phyloP scores from a whole-genome alignment of 2,329 filamentous ascomycete species.

The Dothistroma septosporum region DNA sequence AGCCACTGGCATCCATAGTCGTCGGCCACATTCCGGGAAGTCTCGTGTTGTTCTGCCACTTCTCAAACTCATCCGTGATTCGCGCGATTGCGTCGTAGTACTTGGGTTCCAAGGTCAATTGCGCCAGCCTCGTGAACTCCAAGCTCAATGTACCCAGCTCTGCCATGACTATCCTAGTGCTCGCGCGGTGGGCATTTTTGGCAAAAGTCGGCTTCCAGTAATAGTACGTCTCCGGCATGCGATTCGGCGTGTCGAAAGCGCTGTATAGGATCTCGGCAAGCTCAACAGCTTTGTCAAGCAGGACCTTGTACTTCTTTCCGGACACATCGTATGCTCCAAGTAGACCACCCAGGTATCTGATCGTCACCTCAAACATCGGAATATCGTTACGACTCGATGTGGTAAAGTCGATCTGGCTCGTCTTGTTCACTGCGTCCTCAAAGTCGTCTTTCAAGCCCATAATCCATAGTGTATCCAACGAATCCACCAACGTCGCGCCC shows the following conservation, averaged over 20 bases:
- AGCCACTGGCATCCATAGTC: slow-evolving; percentile 72
- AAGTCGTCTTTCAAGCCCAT: slow-evolving; percentile 77
- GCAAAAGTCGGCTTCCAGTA: slow-evolving; percentile 66
- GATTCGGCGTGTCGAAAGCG: slow-evolving; percentile 86
- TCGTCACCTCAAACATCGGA: slow-evolving; percentile 88
- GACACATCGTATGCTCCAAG: slow-evolving; percentile 84
- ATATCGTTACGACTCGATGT: slow-evolving; percentile 64
- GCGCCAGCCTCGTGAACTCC: slow-evolving; percentile 85
- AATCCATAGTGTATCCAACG: slow-evolving; percentile 80
- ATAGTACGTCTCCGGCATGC: slow-evolving; percentile 83
- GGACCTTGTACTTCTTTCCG: slow-evolving; percentile 60
- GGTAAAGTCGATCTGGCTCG: slow-evolving; percentile 78
- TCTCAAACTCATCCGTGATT: slow-evolving; percentile 74
- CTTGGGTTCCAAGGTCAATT: slow-evolving; percentile 73
- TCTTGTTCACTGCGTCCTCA: slow-evolving; percentile 66
- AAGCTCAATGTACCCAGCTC: slow-evolving; percentile 76
- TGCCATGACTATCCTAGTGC: slow-evolving; percentile 53
- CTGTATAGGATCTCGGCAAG: slow-evolving; percentile 76
- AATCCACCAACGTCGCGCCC: slow-evolving; percentile 82
- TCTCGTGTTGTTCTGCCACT: slow-evolving; percentile 65
- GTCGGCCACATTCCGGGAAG: slow-evolving; percentile 79
- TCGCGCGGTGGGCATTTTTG: slow-evolving; percentile 61
- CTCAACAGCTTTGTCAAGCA: slow-evolving; percentile 74
- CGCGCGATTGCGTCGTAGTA: slow-evolving; percentile 89
- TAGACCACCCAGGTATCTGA: slow-evolving; percentile 84